These are phyloP conservation scores for Leccinum ochraceum DNA, from an alignment of 768 basidiomycete species.

Conservation along the genomic window DNA sequence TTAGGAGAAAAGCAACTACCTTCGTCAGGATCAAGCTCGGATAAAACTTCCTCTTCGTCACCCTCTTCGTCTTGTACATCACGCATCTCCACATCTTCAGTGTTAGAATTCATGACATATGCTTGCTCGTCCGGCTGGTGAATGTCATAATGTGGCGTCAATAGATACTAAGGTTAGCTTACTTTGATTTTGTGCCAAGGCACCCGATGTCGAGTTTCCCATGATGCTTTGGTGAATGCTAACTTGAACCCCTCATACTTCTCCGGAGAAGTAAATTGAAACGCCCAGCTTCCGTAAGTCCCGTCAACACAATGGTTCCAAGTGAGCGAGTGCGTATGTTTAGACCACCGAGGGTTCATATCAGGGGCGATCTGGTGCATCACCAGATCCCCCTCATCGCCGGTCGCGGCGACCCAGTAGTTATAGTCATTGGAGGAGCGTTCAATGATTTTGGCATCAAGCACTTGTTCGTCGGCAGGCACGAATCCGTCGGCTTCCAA, in stretches of 20 bases:
- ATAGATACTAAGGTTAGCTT: conserved; percentile 12
- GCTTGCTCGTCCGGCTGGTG: conserved; percentile 77
- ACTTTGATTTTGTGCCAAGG: conserved; percentile 85
- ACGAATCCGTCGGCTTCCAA: conserved; percentile 47
- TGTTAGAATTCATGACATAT: conserved; percentile 74
- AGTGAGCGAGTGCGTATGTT: conserved; percentile 69
- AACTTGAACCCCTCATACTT: conserved; percentile 60
- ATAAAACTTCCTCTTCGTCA: conserved; percentile 75
- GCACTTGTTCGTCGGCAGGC: conserved; percentile 50
- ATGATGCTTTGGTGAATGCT: conserved; percentile 68
- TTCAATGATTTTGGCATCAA: conserved; percentile 54
- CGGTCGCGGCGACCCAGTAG: conserved; percentile 61
- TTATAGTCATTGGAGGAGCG: conserved; percentile 46
- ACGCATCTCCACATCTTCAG: conserved; percentile 88
- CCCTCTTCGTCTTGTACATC: conserved; percentile 74
- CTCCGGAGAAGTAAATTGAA: conserved; percentile 62
- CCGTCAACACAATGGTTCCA: conserved; percentile 79
- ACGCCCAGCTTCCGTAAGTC: conserved; percentile 75
- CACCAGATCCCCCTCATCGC: conserved; percentile 49
- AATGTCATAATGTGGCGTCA: conserved; percentile 1
- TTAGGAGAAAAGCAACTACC: conserved; percentile 40
- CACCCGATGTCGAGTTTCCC: conserved; percentile 75
- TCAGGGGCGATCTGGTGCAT: conserved; percentile 64
- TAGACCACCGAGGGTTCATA: conserved; percentile 73
- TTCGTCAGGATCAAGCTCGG: conserved; percentile 64